A percentile compares a stretch with the other conserved stretches of the same genome.
Conservation (phyloP, 148 eudicot species). For the Amaranthus hypochondriacus region DNA sequence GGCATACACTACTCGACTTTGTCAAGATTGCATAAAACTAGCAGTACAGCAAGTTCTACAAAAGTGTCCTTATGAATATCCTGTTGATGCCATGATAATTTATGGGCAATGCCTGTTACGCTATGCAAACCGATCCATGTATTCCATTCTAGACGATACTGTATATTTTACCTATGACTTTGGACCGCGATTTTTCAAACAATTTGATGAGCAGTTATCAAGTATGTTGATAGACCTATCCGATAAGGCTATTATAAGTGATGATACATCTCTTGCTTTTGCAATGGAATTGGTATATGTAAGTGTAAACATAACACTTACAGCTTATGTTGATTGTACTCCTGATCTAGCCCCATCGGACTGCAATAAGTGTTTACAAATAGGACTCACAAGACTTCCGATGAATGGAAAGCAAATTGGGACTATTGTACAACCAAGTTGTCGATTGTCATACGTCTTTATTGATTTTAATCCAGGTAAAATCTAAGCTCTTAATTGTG, state of each 20-base stretch:
- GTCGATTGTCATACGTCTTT: slow-evolving; percentile 14
- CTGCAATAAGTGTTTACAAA: slow-evolving; percentile 20
- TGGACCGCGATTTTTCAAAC: slow-evolving; percentile 7
- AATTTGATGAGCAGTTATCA: slow-evolving; percentile 6
- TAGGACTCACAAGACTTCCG: slow-evolving; percentile 2
- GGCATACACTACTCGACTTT: no score
- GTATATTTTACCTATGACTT: background rate
- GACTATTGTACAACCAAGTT: slow-evolving; percentile 21
- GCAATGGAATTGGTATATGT: no score
- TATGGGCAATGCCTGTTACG: slow-evolving; percentile 27
- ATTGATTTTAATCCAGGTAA: slow-evolving; percentile 14
- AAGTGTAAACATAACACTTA: no score
- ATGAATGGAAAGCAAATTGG: slow-evolving; percentile 13
- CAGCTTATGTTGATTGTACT: slow-evolving; percentile 16
- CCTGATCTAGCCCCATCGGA: slow-evolving; percentile 8
- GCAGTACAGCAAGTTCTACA: no score
- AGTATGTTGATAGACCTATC: slow-evolving; percentile 9
- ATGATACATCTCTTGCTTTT: no score
- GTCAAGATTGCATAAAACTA: no score
- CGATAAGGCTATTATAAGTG: background rate
- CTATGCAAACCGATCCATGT: slow-evolving; percentile 11
- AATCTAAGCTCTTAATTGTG: background rate
- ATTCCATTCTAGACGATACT: slow-evolving; percentile 10
- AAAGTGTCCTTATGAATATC: no score
- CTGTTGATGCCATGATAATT: slow-evolving; percentile 19